These are phyloP conservation scores for Fusarium burgessii DNA, from an alignment of 2,329 filamentous ascomycete species.

Conservation along the genomic window DNA sequence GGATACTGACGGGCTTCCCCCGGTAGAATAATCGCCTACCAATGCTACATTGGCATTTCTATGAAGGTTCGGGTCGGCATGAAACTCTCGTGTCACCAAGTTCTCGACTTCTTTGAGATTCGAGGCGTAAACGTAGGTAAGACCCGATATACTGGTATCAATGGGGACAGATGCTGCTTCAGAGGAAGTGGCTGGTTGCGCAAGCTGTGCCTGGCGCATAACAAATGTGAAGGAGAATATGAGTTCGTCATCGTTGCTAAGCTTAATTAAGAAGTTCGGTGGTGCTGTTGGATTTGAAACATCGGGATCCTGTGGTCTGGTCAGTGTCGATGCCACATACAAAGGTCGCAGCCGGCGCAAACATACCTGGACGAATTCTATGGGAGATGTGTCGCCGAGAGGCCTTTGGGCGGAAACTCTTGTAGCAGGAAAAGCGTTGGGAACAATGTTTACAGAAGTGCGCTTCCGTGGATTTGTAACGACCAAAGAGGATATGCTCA, in stretches of 20 bases:
- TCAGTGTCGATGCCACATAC: conserved; percentile 33
- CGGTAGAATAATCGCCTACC: conserved; percentile 90
- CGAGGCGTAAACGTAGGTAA: conserved; percentile 93
- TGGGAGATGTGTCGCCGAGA: conserved; percentile 76
- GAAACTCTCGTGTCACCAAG: conserved; percentile 92
- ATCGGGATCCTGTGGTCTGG: conserved; percentile 78
- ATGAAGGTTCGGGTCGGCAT: conserved; percentile 96
- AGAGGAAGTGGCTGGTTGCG: conserved; percentile 56
- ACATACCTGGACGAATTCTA: conserved; percentile 93
- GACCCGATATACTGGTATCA: conserved; percentile 85
- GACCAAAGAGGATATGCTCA: conserved; percentile 85
- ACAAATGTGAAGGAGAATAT: conserved; percentile 94
- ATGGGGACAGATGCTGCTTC: conserved; percentile 60
- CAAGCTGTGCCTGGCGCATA: conserved; percentile 67
- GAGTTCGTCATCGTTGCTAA: conserved; percentile 92
- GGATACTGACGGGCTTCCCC: conserved; percentile 83
- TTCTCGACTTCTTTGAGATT: conserved; percentile 91
- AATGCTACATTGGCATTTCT: conserved; percentile 96
- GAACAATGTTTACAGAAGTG: conserved; percentile 79
- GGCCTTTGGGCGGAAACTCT: conserved; percentile 80
- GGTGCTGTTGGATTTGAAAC: conserved; percentile 57
- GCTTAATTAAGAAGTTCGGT: conserved; percentile 85
- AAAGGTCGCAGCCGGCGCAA: conserved; percentile 39
- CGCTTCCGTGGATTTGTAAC: conserved; percentile 85
- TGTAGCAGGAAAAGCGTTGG: conserved; percentile 89